phyloP scores from a whole-genome alignment of 345 rosid species.

The Pistacia atlantica region DNA sequence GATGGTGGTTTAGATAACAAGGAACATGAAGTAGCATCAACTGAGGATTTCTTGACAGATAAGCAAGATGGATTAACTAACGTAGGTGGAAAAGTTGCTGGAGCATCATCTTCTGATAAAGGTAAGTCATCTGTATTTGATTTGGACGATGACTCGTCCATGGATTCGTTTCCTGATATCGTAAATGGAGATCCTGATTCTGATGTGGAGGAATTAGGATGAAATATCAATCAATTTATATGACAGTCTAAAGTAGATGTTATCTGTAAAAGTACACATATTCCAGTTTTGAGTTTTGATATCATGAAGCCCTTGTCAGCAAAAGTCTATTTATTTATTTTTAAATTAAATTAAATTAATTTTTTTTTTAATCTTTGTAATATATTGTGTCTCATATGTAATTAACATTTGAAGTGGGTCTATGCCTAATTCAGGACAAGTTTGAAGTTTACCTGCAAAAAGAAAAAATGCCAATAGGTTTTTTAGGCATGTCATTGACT shows the following conservation, averaged over 20 bases:
- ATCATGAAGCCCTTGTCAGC: not conserved
- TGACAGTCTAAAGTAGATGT: not conserved
- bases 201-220: slow-evolving; percentile 24
- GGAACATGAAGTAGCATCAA: slow-evolving; percentile 14
- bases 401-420: too few species aligned
- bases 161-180: slow-evolving; percentile 46
- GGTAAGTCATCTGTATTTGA: slow-evolving; percentile 18
- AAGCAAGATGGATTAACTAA: slow-evolving; percentile 13
- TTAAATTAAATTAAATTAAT: too few species aligned
- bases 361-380: too few species aligned
- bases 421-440: too few species aligned
- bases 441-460: too few species aligned
- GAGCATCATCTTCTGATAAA: slow-evolving; percentile 19
- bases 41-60: slow-evolving; percentile 16
- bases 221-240: not conserved
- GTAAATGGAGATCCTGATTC: slow-evolving; percentile 55
- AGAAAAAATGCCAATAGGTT: too few species aligned
- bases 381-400: too few species aligned
- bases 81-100: not conserved
- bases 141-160: slow-evolving; percentile 35
- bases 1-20: not conserved
- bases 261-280: not conserved
- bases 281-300: not conserved
- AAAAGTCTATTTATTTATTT: too few species aligned
- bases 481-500: too few species aligned